Percentiles rank a stretch among this genome's conserved stretches.
Evolutionary conservation across 495 filamentous ascomycete genomes (phyloP).

Genomic region (Aspergillus saccharolyticus): DNA sequence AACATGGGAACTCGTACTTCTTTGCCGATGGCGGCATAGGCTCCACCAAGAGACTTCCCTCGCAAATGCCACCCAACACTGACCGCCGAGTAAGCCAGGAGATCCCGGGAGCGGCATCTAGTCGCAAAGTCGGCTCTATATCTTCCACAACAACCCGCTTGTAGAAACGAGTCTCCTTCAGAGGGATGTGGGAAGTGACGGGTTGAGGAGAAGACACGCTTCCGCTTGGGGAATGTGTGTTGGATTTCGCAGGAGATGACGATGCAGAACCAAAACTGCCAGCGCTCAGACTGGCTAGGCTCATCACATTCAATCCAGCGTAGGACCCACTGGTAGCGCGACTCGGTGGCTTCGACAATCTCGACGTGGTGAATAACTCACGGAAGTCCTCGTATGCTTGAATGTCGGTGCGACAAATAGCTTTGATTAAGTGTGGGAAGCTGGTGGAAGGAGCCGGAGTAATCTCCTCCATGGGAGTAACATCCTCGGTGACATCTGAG

Average conservation of each 20-base stretch:
- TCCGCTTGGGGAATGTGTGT: constrained; percentile 37
- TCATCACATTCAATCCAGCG: constrained; percentile 55
- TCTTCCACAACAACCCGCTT: constrained; percentile 84
- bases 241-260: constrained; percentile 39
- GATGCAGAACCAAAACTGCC: constrained; percentile 43
- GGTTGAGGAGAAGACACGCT: constrained; percentile 33
- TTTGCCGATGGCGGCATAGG: constrained; percentile 61
- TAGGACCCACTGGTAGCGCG: constrained; percentile 67
- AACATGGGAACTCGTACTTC: constrained; percentile 67
- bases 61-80: constrained; percentile 74
- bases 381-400: constrained; percentile 79
- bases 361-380: constrained; percentile 65
- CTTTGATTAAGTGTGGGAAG: constrained; percentile 74
- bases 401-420: constrained; percentile 78
- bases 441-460: constrained; percentile 76
- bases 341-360: constrained; percentile 52
- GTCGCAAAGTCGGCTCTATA: constrained; percentile 85
- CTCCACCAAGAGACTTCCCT: constrained; percentile 86
- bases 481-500: constrained; percentile 11
- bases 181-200: constrained; percentile 38
- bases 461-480: constrained; percentile 47
- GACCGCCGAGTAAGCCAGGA: constrained; percentile 87
- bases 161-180: constrained; percentile 92
- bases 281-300: constrained; percentile 48
- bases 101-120: constrained; percentile 84